These are phyloP conservation scores for Phytopythium vexans DNA, from an alignment of 352 stramenopile genomes.

Conservation along the genomic window DNA sequence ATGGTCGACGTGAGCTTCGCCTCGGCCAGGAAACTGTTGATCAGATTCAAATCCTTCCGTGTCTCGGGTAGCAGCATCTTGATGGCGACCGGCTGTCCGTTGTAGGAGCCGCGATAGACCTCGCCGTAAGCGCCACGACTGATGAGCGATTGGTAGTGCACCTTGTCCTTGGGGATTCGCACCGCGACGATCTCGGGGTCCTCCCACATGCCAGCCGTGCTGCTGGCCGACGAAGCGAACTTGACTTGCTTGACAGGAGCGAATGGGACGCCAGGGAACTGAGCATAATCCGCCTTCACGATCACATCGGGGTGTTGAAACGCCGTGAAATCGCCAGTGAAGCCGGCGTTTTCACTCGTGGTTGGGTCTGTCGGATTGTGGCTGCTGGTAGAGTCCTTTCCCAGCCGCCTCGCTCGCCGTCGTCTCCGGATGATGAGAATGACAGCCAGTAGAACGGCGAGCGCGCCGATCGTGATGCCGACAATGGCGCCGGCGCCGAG, in stretches of 20 bases:
- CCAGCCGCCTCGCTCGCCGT: too few relatives aligned
- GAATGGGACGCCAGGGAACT: too few relatives aligned
- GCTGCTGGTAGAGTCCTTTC: too few relatives aligned
- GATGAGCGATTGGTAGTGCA: slow-evolving; percentile 35
- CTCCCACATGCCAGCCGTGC: slow-evolving; percentile 26
- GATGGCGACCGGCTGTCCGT: slow-evolving; percentile 43
- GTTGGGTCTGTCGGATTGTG: too few relatives aligned
- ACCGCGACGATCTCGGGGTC: slow-evolving; percentile 30
- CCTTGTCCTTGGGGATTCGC: slow-evolving; percentile 43
- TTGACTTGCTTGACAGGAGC: neutral
- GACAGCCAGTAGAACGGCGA: slow-evolving; percentile 1
- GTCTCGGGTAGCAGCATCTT: slow-evolving; percentile 53
- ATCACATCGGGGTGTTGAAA: too few relatives aligned
- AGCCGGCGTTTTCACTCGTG: too few relatives aligned
- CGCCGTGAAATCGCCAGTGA: too few relatives aligned
- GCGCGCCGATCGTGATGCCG: neutral
- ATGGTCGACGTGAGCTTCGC: slow-evolving; percentile 8
- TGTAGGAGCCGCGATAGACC: slow-evolving; percentile 45
- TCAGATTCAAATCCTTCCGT: slow-evolving; percentile 46
- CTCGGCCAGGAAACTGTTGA: slow-evolving; percentile 27
- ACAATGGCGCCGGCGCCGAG: too few relatives aligned
- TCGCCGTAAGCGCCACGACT: slow-evolving; percentile 53
- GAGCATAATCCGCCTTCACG: too few relatives aligned
- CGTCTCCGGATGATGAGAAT: too few relatives aligned
- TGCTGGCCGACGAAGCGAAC: neutral